Percentiles rank a stretch among this genome's conserved stretches.
phyloP scores from a whole-genome alignment of 768 basidiomycete genomes.

The Astraeus odoratus region DNA sequence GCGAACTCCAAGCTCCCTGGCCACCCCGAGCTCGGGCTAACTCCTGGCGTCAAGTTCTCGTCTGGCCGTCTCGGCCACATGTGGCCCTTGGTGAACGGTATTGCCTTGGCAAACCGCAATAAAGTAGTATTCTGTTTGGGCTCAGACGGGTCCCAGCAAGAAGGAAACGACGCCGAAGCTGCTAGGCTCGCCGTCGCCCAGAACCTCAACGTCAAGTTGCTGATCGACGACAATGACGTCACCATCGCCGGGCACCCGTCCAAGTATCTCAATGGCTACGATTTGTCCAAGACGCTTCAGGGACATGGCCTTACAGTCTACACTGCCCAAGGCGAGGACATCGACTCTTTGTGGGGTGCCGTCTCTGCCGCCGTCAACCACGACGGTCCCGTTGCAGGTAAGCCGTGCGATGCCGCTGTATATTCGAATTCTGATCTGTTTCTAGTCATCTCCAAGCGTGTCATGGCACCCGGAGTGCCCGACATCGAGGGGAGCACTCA shows the following conservation, averaged over 20 bases:
- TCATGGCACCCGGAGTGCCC: constrained; percentile 61
- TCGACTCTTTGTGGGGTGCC: constrained; percentile 70
- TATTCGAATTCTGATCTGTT: neutral
- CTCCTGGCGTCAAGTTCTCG: constrained; percentile 90
- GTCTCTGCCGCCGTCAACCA: constrained; percentile 48
- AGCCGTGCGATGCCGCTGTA: constrained; percentile 10
- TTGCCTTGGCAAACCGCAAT: constrained; percentile 71
- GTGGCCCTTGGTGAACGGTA: constrained; percentile 85
- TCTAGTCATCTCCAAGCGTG: constrained; percentile 61
- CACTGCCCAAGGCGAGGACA: constrained; percentile 68
- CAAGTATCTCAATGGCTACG: constrained; percentile 75
- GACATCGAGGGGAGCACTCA: constrained; percentile 75
- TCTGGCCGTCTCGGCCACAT: constrained; percentile 90
- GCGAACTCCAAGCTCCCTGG: constrained; percentile 85
- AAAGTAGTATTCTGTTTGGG: constrained; percentile 79
- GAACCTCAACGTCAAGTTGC: constrained; percentile 72
- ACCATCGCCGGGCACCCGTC: constrained; percentile 91
- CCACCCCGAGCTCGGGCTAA: constrained; percentile 83
- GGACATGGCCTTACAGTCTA: constrained; percentile 81
- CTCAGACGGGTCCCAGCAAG: constrained; percentile 88
- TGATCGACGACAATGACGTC: constrained; percentile 89
- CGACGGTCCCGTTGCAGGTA: constrained; percentile 75
- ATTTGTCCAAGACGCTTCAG: constrained; percentile 60
- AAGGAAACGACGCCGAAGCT: constrained; percentile 88
- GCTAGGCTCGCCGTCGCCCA: constrained; percentile 84